Evolutionary conservation across 768 basidiomycete genomes (phyloP).

Genomic region (Trichaptum fuscoviolaceum): DNA sequence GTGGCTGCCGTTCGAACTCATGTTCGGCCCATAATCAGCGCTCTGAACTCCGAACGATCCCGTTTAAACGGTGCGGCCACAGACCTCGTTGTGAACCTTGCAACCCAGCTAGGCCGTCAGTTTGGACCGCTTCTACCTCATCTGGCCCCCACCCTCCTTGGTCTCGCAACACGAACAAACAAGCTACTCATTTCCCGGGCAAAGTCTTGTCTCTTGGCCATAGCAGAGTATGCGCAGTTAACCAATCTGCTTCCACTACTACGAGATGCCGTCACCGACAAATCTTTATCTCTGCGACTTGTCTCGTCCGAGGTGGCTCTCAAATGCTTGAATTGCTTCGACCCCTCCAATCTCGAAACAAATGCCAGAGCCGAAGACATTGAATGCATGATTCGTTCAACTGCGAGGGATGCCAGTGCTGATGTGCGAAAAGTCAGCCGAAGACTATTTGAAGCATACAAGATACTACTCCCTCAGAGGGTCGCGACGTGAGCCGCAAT

Average conservation of each 20-base stretch:
- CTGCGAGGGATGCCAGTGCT: constrained; percentile 68
- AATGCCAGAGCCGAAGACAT: constrained; percentile 59
- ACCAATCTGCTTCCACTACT: constrained; percentile 60
- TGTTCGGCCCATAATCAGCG: constrained; percentile 47
- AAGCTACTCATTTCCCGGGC: constrained; percentile 72
- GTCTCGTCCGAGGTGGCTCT: constrained; percentile 62
- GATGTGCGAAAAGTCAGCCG: constrained; percentile 68
- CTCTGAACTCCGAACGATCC: constrained; percentile 69
- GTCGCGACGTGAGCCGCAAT: constrained; percentile 51
- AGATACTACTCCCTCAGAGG: constrained; percentile 58
- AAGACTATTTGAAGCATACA: constrained; percentile 74
- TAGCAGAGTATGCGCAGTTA: constrained; percentile 65
- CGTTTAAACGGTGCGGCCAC: constrained; percentile 63
- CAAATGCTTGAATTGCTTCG: constrained; percentile 65
- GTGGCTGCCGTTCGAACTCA: constrained; percentile 45
- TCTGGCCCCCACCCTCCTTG: constrained; percentile 63
- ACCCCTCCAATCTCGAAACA: constrained; percentile 75
- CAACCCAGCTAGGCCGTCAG: constrained; percentile 46
- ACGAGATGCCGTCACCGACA: constrained; percentile 57
- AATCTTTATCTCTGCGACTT: constrained; percentile 57
- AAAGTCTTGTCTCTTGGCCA: constrained; percentile 47
- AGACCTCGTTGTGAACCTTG: constrained; percentile 53
- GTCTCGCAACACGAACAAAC: constrained; percentile 67
- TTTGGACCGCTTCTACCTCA: constrained; percentile 67
- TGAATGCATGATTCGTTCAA: constrained; percentile 61